Evolutionary conservation across 1,284 basidiomycete species (phyloP), one percentile per base, ranked within the genome.

Genomic region (Cutaneotrichosporon spelunceum): DNA sequence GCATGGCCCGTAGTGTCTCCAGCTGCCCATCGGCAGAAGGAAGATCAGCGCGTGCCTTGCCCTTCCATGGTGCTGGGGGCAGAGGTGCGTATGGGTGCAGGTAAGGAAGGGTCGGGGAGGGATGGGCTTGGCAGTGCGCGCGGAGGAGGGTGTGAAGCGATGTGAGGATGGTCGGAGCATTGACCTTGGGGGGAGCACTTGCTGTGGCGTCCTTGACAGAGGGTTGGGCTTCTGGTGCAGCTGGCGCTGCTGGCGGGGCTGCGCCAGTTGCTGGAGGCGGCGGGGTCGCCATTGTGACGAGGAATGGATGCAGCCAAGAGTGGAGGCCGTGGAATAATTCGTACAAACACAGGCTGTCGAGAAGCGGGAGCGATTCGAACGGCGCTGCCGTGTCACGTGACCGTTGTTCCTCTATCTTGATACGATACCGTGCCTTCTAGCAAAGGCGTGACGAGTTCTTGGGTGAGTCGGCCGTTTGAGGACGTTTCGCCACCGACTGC

Each of bases 31-130:
- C 59, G 2, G 64, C 57, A 19, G 49, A 53, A 19, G 57, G 58
- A 1, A 63, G 61, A 33, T 68, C 52, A 2, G 62, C 57, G 6
- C 60, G 55, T 36, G 61, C 63, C 47, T 67, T 65, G 24, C 66
- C 62, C 56, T 67, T 64, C 56, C 58, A 58, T 33, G 60, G 24
- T 16, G 59, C 42, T 14, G 53, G 42, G 11, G 66, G 60, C 21
- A 59, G 50, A 9, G 70, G 70, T 23, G 68, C 68, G 47, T 64
- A 70, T 9, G 71, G 71, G 57, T 73, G 69, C 10, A 68, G 63
- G 53, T 70, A 70, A 7, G 71, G 60, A 24, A 60, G 48, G 2
- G 61, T 62, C 21, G 67, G 61, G 45, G 64, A 56, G 4, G 64
- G 64, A n/a, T 66, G 61, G 39, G 56, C 44, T 14, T 65, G 57